phyloP scores from a whole-genome alignment of 2,329 filamentous ascomycete species.

The Scedosporium boydii region DNA sequence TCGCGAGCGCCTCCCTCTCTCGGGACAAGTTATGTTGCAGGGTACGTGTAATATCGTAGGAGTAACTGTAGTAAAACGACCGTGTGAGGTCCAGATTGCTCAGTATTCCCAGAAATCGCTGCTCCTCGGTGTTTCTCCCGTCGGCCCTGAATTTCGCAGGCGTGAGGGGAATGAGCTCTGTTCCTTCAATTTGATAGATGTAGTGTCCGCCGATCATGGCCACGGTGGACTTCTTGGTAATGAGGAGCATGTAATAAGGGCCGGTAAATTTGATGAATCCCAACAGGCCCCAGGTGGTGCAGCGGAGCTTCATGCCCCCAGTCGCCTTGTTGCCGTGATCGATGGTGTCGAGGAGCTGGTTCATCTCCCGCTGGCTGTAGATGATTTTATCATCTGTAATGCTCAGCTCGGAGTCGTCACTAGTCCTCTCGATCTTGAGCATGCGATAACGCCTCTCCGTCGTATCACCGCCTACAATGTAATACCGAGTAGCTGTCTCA shows the following conservation, averaged over 20 bases:
- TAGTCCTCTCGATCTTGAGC: conserved; percentile 87
- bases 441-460: conserved; percentile 83
- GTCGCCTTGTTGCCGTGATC: conserved; percentile 89
- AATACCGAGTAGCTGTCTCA: conserved; percentile 87
- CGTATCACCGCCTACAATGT: conserved; percentile 87
- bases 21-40: conserved; percentile 84
- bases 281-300: conserved; percentile 84
- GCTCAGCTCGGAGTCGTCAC: conserved; percentile 63
- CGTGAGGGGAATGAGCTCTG: conserved; percentile 80
- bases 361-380: conserved; percentile 88
- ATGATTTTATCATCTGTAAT: conserved; percentile 92
- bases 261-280: conserved; percentile 96
- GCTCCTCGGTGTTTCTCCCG: conserved; percentile 73
- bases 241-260: conserved; percentile 92
- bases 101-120: conserved; percentile 78
- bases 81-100: conserved; percentile 83
- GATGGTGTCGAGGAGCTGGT: conserved; percentile 83
- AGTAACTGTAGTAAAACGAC: conserved; percentile 98
- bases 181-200: conserved; percentile 89
- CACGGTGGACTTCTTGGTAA: conserved; percentile 92
- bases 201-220: conserved; percentile 96
- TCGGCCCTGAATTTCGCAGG: conserved; percentile 70
- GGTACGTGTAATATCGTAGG: conserved; percentile 88
- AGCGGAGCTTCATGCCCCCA: conserved; percentile 81
- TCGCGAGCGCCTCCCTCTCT: conserved; percentile 62